Conservation (phyloP, 345 rosid species). For the Arabis alpina region DNA sequence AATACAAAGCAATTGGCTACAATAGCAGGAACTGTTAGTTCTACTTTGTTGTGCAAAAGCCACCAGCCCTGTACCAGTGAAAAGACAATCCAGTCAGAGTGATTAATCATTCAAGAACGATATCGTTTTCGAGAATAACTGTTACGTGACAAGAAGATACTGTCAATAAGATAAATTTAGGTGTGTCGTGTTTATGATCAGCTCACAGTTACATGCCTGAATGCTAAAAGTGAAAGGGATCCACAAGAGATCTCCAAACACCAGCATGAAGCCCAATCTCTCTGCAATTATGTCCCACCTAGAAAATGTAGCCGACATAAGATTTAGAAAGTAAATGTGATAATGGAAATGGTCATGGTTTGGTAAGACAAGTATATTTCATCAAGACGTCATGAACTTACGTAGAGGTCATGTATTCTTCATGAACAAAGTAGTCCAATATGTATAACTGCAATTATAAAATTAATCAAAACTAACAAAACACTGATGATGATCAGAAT, state of each 20-base stretch:
- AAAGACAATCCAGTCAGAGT: constrained; percentile 31
- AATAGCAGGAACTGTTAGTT: constrained; percentile 59
- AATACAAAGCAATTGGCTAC: constrained; percentile 67
- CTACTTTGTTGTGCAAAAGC: constrained; percentile 81
- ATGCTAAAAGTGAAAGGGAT: constrained; percentile 97
- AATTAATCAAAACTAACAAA: constrained; percentile 13
- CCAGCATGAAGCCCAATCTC: constrained; percentile 94
- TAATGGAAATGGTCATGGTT: background rate
- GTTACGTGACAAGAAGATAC: background rate
- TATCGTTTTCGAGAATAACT: background rate
- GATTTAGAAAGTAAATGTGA: background rate
- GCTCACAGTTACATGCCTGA: constrained; percentile 63
- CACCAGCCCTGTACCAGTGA: constrained; percentile 78
- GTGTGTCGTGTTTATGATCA: background rate
- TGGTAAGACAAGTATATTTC: background rate
- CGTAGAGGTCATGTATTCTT: constrained; percentile 95
- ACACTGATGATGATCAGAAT: background rate
- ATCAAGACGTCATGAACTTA: constrained; percentile 51
- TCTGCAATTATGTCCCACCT: constrained; percentile 99
- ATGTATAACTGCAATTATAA: constrained; percentile 64
- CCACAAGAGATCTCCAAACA: constrained; percentile 93
- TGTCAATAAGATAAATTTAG: background rate
- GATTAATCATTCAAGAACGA: constrained; percentile 19
- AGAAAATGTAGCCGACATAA: constrained; percentile 15
- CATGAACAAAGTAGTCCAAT: constrained; percentile 79